phyloP scores from a whole-genome alignment of 768 basidiomycete genomes.

The Scleroderma bovista region DNA sequence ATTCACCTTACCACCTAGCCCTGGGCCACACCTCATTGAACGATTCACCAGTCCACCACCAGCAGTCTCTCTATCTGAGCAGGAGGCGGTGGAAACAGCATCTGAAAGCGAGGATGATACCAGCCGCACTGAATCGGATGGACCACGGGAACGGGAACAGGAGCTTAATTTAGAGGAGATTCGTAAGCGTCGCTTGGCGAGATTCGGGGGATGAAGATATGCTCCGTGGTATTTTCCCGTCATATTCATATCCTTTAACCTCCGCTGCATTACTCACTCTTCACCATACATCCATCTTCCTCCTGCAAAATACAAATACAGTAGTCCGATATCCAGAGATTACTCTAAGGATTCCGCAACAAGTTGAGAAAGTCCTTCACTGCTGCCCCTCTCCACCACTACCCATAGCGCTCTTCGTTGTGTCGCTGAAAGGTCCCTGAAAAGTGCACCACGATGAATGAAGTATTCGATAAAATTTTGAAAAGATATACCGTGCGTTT shows the following conservation, averaged over 20 bases:
- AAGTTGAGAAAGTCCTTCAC: background rate
- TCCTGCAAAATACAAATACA: background rate
- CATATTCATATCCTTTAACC: background rate
- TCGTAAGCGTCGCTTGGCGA: conserved; percentile 54
- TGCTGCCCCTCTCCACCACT: conserved; percentile 2
- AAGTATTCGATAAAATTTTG: background rate
- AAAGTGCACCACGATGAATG: background rate
- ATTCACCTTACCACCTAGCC: conserved; percentile 33
- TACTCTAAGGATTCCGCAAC: background rate
- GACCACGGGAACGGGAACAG: conserved; percentile 25
- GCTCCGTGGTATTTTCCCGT: background rate
- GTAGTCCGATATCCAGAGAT: background rate
- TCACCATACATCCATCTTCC: background rate
- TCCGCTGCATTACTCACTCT: background rate
- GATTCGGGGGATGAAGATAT: conserved; percentile 47
- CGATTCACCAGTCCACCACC: conserved; percentile 10
- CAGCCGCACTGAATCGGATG: conserved; percentile 21
- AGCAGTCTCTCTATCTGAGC: conserved; percentile 1
- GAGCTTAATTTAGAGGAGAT: conserved; percentile 58
- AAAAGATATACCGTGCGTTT: conserved; percentile 32
- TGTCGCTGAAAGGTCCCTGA: conserved; percentile 11
- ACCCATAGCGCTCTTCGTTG: conserved; percentile 10
- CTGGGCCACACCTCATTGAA: conserved; percentile 9
- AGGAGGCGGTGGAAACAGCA: conserved; percentile 28
- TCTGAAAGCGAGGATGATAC: conserved; percentile 34